Base-by-base conservation (phyloP, 2,329 filamentous ascomycete genomes). In the Aureobasidium subglaciale region DNA sequence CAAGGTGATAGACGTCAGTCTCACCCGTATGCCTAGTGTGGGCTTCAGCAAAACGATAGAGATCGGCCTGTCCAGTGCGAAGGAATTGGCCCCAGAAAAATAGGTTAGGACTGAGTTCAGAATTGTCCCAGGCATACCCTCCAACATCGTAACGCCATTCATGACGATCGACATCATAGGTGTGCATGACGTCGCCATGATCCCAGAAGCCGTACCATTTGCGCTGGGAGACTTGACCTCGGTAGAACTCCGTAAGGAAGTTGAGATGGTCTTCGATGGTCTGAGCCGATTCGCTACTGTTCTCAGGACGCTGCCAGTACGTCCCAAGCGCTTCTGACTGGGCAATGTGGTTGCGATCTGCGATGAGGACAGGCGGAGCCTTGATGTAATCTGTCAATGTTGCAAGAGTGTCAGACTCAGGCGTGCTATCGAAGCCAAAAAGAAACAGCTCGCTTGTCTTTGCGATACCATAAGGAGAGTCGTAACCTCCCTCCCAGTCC, bases 161-260 rank as follows among this genome's bases (percentile, higher is more conserved):
- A 5, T 42, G 40, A n/a, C 40, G 40, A 15, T 27, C 40, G 8
- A 27, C 24, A 11, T 42, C 40, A 22, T 42, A 27, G 2, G 40
- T 42, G 16, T 42, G 40, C 40, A 42, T 42, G 4, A 42, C 15
- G 11, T 42, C 40, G 6, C 40, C 40, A 13, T 42, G 22, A 9
- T 42, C 40, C 40, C 40, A 42, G 40, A 42, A 42, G 24, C 40
- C 40, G 11, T 42, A 42, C 40, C 40, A 42, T 13, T 42, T 42
- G 8, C 40, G 40, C 16, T 42, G 40, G 11, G 40, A 42, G 4
- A 42, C 40, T 42, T 42, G 40, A 11, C 24, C 40, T 4, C 27
- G 40, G 4, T 42, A 42, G 15, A 42, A 42, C 15, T 42, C 5
- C 15, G 22, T 27, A 27, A 42, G 22, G 13, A 42, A 42, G 24